phyloP scores from a whole-genome alignment of 495 filamentous ascomycete genomes.

The Cryomyces antarcticus region DNA sequence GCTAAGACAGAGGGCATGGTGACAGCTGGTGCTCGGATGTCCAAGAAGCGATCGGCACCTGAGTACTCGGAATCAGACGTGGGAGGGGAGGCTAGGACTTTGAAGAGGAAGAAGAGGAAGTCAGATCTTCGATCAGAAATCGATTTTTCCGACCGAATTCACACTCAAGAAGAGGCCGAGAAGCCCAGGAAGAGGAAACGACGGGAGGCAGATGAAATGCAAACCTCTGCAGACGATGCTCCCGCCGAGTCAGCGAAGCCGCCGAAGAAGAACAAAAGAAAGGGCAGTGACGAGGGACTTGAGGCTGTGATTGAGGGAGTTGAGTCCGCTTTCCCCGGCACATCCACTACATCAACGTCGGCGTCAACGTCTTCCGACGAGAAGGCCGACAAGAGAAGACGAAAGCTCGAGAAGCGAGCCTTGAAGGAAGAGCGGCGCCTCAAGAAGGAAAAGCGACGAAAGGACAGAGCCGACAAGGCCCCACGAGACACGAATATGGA shows the following conservation, averaged over 20 bases:
- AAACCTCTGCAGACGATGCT: background rate
- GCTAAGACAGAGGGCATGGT: no score
- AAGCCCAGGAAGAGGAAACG: background rate
- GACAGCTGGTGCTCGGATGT: no score
- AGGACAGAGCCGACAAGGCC: background rate
- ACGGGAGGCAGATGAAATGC: background rate
- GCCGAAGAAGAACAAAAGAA: slow-evolving; percentile 1
- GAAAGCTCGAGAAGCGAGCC: background rate
- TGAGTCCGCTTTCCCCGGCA: no score
- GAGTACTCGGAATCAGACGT: no score
- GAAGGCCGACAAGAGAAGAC: slow-evolving; percentile 8
- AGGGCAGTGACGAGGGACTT: slow-evolving; percentile 13
- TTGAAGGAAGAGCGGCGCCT: background rate
- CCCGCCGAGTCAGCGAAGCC: slow-evolving; percentile 9
- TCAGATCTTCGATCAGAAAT: no score
- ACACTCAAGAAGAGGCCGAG: no score
- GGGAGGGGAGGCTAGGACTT: no score
- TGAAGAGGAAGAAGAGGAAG: slow-evolving; percentile 3
- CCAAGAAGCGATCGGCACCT: no score
- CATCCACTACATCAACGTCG: no score
- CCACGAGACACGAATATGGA: background rate
- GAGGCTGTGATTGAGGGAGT: no score
- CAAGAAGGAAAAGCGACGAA: background rate
- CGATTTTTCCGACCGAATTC: no score
- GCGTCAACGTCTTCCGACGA: slow-evolving; percentile 18